Evolutionary conservation across 2,329 filamentous ascomycete genomes (phyloP), one percentile per base, ranked within the genome.

Genomic region (Aspergillus alliaceus): DNA sequence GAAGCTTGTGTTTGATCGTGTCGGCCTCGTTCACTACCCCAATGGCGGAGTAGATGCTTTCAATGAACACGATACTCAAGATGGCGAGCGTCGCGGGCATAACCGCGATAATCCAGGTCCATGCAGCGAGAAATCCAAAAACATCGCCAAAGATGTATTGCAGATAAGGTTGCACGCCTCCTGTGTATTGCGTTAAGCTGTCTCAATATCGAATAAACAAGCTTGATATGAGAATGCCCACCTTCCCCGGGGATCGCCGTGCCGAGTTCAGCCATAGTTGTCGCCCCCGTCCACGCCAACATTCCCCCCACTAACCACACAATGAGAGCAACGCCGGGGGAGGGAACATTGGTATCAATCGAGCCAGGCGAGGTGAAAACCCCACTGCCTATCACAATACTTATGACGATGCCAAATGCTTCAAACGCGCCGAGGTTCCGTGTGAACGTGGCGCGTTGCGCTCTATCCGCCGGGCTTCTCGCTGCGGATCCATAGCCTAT

Each of bases 31-130:
- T 51, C 2, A 51, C 58, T 7, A 60, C 46, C 1, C 61, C 61
- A 1, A 50, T 51, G 4, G 59, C 61, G 0, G 59, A 62, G 46
- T 49, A 63, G 14, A 63, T 56, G 14, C 61, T 63, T 55, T 63
- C 61, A 8, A 63, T 52, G 11, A 63, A 62, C 6, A 62, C 61
- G 11, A 63, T 63, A 51, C 61, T 62, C 15, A 63, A 50, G 34
- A 63, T 62, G 3, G 55, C 59, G 25, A 63, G 51, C 11, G 61
- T 62, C 5, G 61, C 61, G 1, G 61, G 61, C 44, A 63, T 62
- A 6, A 63, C 56, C 0, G 59, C 61, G 14, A 63, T 54, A n/a
- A 63, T 60, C 61, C 61, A 63, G 2, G 61, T 63, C 61, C 61
- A 63, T 6, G 61, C 61, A 0, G 61, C 57, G 6, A 63, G 57